Base-by-base conservation (phyloP, 805 yeast genomes). In the Pichia rugopelliculosa region DNA sequence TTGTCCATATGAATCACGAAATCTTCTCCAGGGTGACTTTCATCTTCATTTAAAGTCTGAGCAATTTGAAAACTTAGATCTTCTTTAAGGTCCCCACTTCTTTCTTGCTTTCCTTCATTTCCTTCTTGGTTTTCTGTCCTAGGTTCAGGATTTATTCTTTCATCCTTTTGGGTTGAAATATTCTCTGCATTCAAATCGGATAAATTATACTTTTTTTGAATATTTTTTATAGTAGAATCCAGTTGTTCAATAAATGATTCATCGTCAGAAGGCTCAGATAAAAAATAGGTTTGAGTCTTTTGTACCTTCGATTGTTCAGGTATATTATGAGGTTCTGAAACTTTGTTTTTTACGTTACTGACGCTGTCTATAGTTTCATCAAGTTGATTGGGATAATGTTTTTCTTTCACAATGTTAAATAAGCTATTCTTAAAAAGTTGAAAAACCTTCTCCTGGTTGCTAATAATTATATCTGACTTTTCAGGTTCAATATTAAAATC, bases 401-500 rank as follows among this genome's bases (percentile, higher is more conserved):
- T 33, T 45, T 59, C 33, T 45, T 52, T 30, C 10, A 44, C 22
- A 10, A 41, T 25, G 11, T 39, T 1, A 20, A 25, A 22, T 10
- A 61, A 24, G 3, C 38, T 13, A 1, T 44, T 37, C 33, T 49
- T 41, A n/a, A 66, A 39, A 3, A 48, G 34, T 1, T 36, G 46
- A 4, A 68, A 25, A 7, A 68, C 20, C 0, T 13, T 15, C 1
- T 55, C 59, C 18, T 59, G 54, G 21, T 58, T 53, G 13, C 48
- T 50, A 0, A 73, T 45, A 47, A 73, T 33, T 4, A 71, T 58
- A 54, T 72, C 75, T 33, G 67, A 65, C 47, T 73, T 73, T 44
- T 64, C 68, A 3, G 77, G 76, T 48, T 73, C 77, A 24, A 73
- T 64, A 49, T 72, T 73, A 1, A 71, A 55, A 59, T 73, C 77